Base-by-base conservation (phyloP, 1,284 basidiomycete genomes). In the Trametes polyzona region DNA sequence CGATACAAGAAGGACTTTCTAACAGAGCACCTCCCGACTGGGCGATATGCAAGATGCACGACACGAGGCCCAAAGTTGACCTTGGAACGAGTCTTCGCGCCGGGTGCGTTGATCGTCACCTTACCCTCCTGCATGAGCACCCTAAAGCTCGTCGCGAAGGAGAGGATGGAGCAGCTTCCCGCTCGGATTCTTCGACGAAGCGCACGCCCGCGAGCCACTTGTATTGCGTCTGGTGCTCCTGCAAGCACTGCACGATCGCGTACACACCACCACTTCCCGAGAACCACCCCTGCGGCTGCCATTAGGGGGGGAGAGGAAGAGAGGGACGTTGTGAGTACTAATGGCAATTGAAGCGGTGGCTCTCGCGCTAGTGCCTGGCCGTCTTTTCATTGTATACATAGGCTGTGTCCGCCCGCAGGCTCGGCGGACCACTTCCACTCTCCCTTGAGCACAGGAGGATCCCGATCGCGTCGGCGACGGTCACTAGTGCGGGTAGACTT, bases 241-340 rank as follows among this genome's bases (percentile, higher is more conserved):
- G 39, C 16, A 68, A 65, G 52, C 63, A 59, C 78, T 46, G 71
- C 71, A 75, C 3, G 72, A 11, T 1, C 3, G 21, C 12, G 4
- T 42, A 4, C 35, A 29, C 14, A n/a, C 26, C 24, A 27, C 14
- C n/a, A 23, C 37, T n/a, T n/a, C n/a, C n/a, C n/a, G n/a, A n/a
- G n/a, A n/a, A n/a, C n/a, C n/a, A n/a, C n/a, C n/a, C n/a, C n/a
- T n/a, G 19, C 17, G 14, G 19, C 16, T 7, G 9, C 21, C 16
- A 8, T 4, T 16, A 10, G 4, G 4, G 19, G 26, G 2, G 16
- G 46, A 21, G 11, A 14, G 16, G 14, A 26, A 23, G 52, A n/a
- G n/a, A n/a, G 64, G 26, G 16, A 69, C 67, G 67, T 68, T 67
- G 33, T 64, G 55, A 30, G 71, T 55, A n/a, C n/a, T n/a, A n/a